Base-by-base conservation (phyloP, 257 asterid species). In the Penstemon davidsonii region DNA sequence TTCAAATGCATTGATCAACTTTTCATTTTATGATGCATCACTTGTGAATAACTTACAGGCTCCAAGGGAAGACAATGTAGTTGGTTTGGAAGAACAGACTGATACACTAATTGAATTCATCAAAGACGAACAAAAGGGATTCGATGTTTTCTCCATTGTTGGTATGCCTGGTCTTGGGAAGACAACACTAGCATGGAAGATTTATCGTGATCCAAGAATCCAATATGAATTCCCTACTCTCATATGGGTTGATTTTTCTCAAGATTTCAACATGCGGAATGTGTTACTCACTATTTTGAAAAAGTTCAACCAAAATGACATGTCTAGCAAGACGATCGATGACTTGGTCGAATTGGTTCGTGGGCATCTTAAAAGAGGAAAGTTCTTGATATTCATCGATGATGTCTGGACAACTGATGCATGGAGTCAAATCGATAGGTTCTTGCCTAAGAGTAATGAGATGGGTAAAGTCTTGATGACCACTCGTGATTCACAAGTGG, bases 381-480 rank as follows among this genome's bases (percentile, higher is more conserved):
- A 74, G 6, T 78, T 69, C 45, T 62, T 78, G 42, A 70, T 73
- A 38, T 76, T 74, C 11, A 11, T 78, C 67, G 82, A 78, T 52
- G 82, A 78, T 49, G 76, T 78, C 36, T 75, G 83, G 83, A 71
- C 67, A 0, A 15, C 12, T 8, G 75, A 33, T 0, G 66, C 75
- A 36, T 79, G 75, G 80, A 55, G 46, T 3, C 53, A 51, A 4
- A 70, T 79, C 25, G 57, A 64, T 42, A 40, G 4, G 37, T 74
- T 62, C 0, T 75, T 79, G 44, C 80, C 80, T 1, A 47, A 56
- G 36, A 61, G 46, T 49, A 64, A 62, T 12, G 62, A 66, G 3
- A 41, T 55, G 3, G 77, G 79, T 8, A 58, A 77, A 62, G 61
- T 80, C 41, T 60, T 80, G 56, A 25, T 80, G 9, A 76, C 85